phyloP scores from a whole-genome alignment of 495 filamentous ascomycete species.

The Hypomontagnella submonticulosa region DNA sequence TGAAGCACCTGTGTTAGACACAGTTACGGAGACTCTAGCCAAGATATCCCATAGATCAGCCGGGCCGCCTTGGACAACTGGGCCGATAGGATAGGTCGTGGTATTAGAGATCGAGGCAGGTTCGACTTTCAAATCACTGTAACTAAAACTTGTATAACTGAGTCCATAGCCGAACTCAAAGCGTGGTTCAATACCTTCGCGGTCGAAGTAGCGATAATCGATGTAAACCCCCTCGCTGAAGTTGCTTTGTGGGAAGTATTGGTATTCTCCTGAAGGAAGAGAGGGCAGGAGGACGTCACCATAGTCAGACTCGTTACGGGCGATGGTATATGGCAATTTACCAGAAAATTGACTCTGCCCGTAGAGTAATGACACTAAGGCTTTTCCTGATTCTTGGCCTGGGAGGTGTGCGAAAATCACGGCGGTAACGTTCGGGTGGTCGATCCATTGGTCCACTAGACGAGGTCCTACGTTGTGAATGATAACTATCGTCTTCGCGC shows the following conservation, averaged over 20 bases:
- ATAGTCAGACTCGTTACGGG: conserved; percentile 64
- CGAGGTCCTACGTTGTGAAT: conserved; percentile 62
- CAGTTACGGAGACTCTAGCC: conserved; percentile 49
- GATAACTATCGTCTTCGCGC: conserved; percentile 64
- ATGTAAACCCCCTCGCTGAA: conserved; percentile 65
- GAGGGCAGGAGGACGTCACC: conserved; percentile 27
- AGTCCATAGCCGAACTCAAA: conserved; percentile 73
- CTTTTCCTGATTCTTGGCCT: conserved; percentile 61
- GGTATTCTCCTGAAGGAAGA: conserved; percentile 18
- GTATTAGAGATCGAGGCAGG: neutral
- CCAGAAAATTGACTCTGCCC: conserved; percentile 63
- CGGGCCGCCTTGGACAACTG: conserved; percentile 59
- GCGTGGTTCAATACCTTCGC: conserved; percentile 62
- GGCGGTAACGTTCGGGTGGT: conserved; percentile 63
- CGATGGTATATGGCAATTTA: conserved; percentile 70
- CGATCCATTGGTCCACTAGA: conserved; percentile 55
- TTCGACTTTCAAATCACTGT: conserved; percentile 15
- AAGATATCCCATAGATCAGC: conserved; percentile 60
- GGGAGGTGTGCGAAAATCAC: conserved; percentile 63
- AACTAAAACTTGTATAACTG: conserved; percentile 67
- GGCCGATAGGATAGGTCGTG: conserved; percentile 33
- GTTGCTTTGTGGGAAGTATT: conserved; percentile 55
- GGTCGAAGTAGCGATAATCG: conserved; percentile 68
- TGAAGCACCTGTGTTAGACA: conserved; percentile 57
- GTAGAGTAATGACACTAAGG: conserved; percentile 62